Evolutionary conservation across 2,329 filamentous ascomycete species (phyloP), one percentile per base, ranked within the genome.

Genomic region (Oidium heveae): DNA sequence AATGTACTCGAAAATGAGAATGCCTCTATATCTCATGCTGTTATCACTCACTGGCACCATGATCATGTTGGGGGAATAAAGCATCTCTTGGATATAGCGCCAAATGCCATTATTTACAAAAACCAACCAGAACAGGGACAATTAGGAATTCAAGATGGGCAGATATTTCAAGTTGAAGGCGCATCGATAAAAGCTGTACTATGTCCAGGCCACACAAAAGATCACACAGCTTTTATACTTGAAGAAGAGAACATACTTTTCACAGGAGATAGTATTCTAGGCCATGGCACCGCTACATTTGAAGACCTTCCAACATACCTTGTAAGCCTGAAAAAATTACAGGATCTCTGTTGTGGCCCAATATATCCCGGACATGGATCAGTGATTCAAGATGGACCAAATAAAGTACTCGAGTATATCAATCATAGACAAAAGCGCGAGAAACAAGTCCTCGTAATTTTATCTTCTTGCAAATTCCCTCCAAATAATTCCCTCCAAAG

Each of bases 11-110:
- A 71, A 7, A 68, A 77, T 24, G 84, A 94, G 65, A 74, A 79
- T 24, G 82, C 82, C 20, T 75, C 71, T 0, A 71, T 96, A 24
- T 71, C 77, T n/a, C 70, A 73, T 18, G 79, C 80, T 0, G 71
- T 98, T 22, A 72, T 98, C 52, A 93, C 88, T 0, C 91, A 98
- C 66, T 94, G 88, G 86, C 91, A 98, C 64, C 75, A 71, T 44
- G 91, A 98, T 64, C 91, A 98, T 64, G 74, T 80, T 7, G 77
- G 80, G 24, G 91, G 91, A 8, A 75, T 95, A 24, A 65, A 69
- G 2, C 79, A 93, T 61, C 70, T 95, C 0, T 69, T 80, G 18
- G 66, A 69, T 15, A 64, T 82, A 24, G 84, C 73, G n/a, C 82
- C 84, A 0, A 64, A 72, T 18, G 78, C 75, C 7, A 70, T 70